Evolutionary conservation across 2,329 filamentous ascomycete genomes (phyloP).

Genomic region (Sporothrix luriei): DNA sequence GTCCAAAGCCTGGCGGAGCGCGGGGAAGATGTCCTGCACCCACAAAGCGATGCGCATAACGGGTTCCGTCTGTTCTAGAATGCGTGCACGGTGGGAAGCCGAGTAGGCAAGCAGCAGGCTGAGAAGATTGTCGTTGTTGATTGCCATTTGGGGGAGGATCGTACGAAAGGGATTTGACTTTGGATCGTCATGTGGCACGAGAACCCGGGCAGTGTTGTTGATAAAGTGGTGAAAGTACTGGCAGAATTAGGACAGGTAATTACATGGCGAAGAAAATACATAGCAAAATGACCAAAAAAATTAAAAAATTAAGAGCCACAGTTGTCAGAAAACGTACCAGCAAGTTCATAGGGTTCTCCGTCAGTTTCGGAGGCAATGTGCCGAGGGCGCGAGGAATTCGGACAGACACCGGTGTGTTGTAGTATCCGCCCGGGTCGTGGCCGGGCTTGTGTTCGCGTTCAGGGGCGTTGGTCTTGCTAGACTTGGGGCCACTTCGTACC

Average conservation of each 20-base stretch:
- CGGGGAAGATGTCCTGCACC: conserved; percentile 77
- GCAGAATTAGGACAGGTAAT: neutral
- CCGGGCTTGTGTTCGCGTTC: conserved; percentile 35
- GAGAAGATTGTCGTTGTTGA: conserved; percentile 70
- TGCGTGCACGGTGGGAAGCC: conserved; percentile 76
- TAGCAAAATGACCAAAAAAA: too few species aligned
- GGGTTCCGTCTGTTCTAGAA: conserved; percentile 73
- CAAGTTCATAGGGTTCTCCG: conserved; percentile 77
- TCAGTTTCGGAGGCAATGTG: conserved; percentile 55
- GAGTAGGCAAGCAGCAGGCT: conserved; percentile 79
- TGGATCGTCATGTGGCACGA: conserved; percentile 55
- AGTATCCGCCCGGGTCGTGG: conserved; percentile 64
- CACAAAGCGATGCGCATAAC: conserved; percentile 75
- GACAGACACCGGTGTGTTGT: conserved; percentile 68
- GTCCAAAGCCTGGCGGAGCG: conserved; percentile 67
- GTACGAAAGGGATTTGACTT: conserved; percentile 58
- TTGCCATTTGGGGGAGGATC: conserved; percentile 62
- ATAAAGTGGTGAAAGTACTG: conserved; percentile 67
- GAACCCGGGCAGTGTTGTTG: conserved; percentile 71
- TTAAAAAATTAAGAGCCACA: neutral
- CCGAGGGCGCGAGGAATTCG: conserved; percentile 53
- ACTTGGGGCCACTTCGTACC: neutral
- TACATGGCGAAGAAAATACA: neutral
- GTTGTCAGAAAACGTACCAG: conserved; percentile 48
- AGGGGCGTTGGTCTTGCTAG: conserved; percentile 34